A percentile compares a stretch with the other conserved stretches of the same genome.
Conservation (phyloP, 441 rosid species). For the Mallotus japonicus region DNA sequence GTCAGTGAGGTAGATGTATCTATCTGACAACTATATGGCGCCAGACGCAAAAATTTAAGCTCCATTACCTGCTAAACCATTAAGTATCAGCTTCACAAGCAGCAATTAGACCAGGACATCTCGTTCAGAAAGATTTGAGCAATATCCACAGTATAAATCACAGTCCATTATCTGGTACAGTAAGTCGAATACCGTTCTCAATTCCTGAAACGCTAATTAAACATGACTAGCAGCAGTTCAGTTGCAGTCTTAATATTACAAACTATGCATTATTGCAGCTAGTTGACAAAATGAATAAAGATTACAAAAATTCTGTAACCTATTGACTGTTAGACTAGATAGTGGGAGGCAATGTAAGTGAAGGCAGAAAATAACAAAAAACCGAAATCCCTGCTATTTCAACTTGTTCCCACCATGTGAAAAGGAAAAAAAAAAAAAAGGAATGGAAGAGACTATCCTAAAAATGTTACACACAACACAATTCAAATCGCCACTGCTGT, state of each 20-base stretch:
- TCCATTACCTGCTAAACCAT: background rate
- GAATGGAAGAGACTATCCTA: background rate
- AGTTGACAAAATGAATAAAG: slow-evolving; percentile 23
- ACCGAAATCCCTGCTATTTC: slow-evolving; percentile 24
- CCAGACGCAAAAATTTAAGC: background rate
- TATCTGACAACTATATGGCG: too few relatives aligned
- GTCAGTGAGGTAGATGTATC: too few relatives aligned
- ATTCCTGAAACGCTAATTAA: background rate
- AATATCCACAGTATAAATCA: background rate
- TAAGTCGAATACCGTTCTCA: background rate
- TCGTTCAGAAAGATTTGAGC: background rate
- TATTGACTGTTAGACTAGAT: slow-evolving; percentile 12
- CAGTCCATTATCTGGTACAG: background rate
- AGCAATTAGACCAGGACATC: background rate
- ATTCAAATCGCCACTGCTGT: slow-evolving; percentile 11
- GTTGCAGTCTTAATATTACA: background rate
- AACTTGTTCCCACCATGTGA: slow-evolving; percentile 18
- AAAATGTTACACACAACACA: background rate
- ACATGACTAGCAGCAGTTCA: background rate
- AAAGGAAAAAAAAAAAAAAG: background rate
- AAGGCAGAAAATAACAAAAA: slow-evolving; percentile 31
- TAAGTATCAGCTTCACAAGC: background rate
- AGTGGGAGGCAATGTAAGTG: slow-evolving; percentile 3
- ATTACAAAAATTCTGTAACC: background rate
- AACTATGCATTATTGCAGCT: slow-evolving; percentile 10